phyloP scores from a whole-genome alignment of 2,329 filamentous ascomycete genomes.

The Albophoma yamanashiensis region DNA sequence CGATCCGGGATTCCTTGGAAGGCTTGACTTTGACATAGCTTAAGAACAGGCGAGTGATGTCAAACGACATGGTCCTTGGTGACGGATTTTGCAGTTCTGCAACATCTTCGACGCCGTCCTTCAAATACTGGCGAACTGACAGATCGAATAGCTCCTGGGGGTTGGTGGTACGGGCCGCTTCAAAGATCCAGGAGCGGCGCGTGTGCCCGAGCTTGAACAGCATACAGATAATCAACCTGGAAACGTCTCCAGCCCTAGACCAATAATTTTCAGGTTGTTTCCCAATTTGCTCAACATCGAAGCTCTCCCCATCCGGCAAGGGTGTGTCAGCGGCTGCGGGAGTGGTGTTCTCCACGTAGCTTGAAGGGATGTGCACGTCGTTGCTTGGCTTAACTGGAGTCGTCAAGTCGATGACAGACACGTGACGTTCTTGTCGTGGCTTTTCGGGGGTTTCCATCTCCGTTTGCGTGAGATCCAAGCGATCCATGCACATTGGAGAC shows the following conservation, averaged over 20 bases:
- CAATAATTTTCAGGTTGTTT: constrained; percentile 10
- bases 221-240: constrained; percentile 17
- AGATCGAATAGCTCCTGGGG: constrained; percentile 4
- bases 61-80: constrained; percentile 13
- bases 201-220: constrained; percentile 18
- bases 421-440: background rate
- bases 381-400: constrained; percentile 8
- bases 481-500: constrained; percentile 14
- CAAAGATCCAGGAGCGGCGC: constrained; percentile 16
- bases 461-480: constrained; percentile 19
- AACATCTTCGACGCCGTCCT: constrained; percentile 5
- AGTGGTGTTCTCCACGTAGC: background rate
- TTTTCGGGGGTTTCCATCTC: constrained; percentile 10
- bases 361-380: background rate
- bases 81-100: constrained; percentile 4
- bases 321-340: background rate
- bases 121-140: constrained; percentile 3
- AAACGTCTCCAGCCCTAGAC: constrained; percentile 15
- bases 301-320: constrained; percentile 1
- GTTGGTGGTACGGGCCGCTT: constrained; percentile 10
- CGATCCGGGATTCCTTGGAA: constrained; percentile 10
- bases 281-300: constrained; percentile 9
- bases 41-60: constrained; percentile 19
- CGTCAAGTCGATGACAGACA: constrained; percentile 14
- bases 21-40: constrained; percentile 16